These are phyloP conservation scores for Backusella tarrabulga DNA, from an alignment of 192 early-diverging fungal species.

Conservation along the genomic window DNA sequence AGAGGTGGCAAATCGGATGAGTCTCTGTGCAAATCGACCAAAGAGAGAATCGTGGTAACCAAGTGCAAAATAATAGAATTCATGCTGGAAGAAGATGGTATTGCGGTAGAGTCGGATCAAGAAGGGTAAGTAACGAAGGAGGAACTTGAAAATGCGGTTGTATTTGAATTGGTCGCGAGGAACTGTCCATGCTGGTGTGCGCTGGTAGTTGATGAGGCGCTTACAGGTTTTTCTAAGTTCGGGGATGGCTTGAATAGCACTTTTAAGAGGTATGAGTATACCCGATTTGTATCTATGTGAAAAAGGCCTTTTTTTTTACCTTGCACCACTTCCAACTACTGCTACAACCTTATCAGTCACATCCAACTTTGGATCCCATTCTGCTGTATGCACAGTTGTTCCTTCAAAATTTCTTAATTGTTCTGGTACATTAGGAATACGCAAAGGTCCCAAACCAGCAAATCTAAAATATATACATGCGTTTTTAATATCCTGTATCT, in stretches of 20 bases:
- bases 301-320: conserved; percentile 22
- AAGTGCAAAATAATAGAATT: conserved; percentile 43
- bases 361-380: conserved; percentile 50
- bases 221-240: conserved; percentile 40
- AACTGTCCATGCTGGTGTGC: conserved; percentile 48
- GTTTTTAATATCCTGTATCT: background rate
- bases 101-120: conserved; percentile 21
- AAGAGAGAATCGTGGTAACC: conserved; percentile 35
- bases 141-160: conserved; percentile 26
- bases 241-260: conserved; percentile 52
- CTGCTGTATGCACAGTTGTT: conserved; percentile 48
- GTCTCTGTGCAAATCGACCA: conserved; percentile 35
- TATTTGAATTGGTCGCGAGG: conserved; percentile 40
- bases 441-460: conserved; percentile 48
- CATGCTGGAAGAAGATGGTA: conserved; percentile 28
- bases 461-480: conserved; percentile 14
- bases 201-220: conserved; percentile 48
- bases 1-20: conserved; percentile 26
- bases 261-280: background rate
- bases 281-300: background rate
- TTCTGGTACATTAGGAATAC: conserved; percentile 46
- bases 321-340: conserved; percentile 50
- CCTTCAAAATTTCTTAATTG: conserved; percentile 52
- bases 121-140: conserved; percentile 43
- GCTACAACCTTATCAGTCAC: conserved; percentile 47